Base-by-base conservation (phyloP, 768 basidiomycete species). In the Russula dissimulans region DNA sequence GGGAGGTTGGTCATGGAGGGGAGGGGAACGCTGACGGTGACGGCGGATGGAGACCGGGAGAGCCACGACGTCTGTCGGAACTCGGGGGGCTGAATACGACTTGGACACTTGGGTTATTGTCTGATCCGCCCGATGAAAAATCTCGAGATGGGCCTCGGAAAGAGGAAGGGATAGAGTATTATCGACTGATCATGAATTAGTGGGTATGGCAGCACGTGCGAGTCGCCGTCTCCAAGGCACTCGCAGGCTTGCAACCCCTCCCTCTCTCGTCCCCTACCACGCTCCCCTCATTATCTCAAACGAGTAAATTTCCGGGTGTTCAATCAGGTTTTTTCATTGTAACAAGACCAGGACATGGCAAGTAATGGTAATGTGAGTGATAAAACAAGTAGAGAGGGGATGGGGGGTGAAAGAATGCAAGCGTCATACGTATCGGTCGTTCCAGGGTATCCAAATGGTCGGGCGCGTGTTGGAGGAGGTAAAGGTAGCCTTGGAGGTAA, bases 361-460 rank as follows among this genome's bases (percentile, higher is more conserved):
- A 22, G 34, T 36, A 36, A 26, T 38, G 36, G 47, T 42, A 46
- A 61, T 46, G 56, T 61, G 45, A 61, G 53, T 57, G 56, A 64
- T 62, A 64, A 64, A 56, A 62, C 55, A 57, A 12, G 48, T 62
- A 57, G 56, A 41, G 47, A 41, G 49, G 45, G 49, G 47, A 39
- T 45, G 38, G 15, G 47, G 47, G 22, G 26, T 42, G 31, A 59
- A 59, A 34, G 62, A 62, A 46, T 57, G 61, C 56, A 48, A 47
- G 39, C 31, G 61, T 62, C 61, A 62, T 62, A 62, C 61, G 61
- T 62, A 54, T 57, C 46, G 44, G 61, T 65, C 64, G 26, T 65
- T 61, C 48, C 61, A 47, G 61, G 64, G 64, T 63, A 65, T 65
- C 64, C 64, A 45, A 29, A 45, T 29, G n/a, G 32, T 47, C 32